phyloP scores from a whole-genome alignment of 257 asterid genomes.

The Solanum sitiens region DNA sequence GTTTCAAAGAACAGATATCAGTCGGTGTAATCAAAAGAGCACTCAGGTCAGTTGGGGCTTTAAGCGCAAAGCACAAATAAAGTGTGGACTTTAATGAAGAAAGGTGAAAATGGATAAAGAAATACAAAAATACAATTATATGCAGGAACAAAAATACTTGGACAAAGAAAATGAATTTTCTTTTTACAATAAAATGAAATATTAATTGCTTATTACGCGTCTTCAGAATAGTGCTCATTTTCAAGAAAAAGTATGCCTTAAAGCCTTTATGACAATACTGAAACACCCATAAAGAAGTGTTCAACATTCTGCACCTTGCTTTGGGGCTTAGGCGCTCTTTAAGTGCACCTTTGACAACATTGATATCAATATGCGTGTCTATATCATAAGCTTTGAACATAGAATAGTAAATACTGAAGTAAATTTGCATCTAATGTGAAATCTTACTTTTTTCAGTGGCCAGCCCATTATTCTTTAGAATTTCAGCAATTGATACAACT shows the following conservation, averaged over 20 bases:
- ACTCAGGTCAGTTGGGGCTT: not conserved
- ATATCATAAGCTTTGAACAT: not conserved
- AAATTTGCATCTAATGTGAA: not conserved
- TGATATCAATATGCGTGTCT: not conserved
- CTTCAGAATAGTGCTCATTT: not conserved
- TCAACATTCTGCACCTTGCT: not conserved
- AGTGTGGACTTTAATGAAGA: not conserved
- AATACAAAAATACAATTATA: not conserved
- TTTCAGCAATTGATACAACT: slow-evolving; percentile 76
- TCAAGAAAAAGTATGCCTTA: not conserved
- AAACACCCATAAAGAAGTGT: not conserved
- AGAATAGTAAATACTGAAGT: not conserved
- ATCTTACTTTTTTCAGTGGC: slow-evolving; percentile 88
- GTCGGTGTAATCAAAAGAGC: not conserved
- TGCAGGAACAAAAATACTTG: not conserved
- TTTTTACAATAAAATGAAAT: not conserved
- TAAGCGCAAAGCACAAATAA: not conserved
- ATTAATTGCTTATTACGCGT: not conserved
- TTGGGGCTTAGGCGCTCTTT: not conserved
- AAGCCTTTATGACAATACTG: not conserved
- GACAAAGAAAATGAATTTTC: not conserved
- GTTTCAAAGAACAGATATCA: not conserved
- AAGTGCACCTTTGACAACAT: not conserved
- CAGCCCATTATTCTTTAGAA: slow-evolving; percentile 78
- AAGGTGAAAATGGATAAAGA: not conserved